Base-by-base conservation (phyloP, 352 stramenopile genomes). In the Thalassiosira gravida region DNA sequence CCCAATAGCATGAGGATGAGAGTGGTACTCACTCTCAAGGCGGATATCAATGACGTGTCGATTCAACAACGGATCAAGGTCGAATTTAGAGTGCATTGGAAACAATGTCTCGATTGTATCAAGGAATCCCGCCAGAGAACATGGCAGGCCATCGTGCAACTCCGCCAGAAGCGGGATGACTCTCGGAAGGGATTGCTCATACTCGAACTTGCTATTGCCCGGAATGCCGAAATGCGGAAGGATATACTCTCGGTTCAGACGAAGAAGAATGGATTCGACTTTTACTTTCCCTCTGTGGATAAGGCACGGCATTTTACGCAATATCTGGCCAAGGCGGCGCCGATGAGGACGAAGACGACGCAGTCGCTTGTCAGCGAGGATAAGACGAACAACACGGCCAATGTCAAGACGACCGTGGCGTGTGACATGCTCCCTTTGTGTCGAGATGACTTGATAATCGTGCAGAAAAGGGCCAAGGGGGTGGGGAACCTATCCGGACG, bases 111-210 rank as follows among this genome's bases (percentile, higher is more conserved):
- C 22, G 95, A 98, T 66, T 99, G 98, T 82, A 96, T 98, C 74
- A 95, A 95, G 44, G 95, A 97, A 84, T 99, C 98, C 74, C 96
- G 96, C 49, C 88, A 91, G 71, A 58, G 81, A 61, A 97, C 95
- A 29, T 99, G 97, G 97, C 95, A 96, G 32, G 97, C 98, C 0
- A 93, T 99, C 3, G 97, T 99, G 39, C 98, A 99, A 85, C 92
- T 99, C 62, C 96, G 97, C 37, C 97, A 99, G 91, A 89, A 89
- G 65, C 78, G 89, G 16, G 64, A 85, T 16, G 77, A 85, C 29
- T 97, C 98, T 88, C 99, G 98, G 84, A 95, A 97, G 53, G 99
- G 97, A 64, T 98, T 99, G 75, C 98, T 98, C 68, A 98, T 98
- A 74, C 87, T 99, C 16, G 98, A 99, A 92, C 97, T 99, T 83